phyloP scores from a whole-genome alignment of 2,329 filamentous ascomycete species.

The Fusarium virguliforme region DNA sequence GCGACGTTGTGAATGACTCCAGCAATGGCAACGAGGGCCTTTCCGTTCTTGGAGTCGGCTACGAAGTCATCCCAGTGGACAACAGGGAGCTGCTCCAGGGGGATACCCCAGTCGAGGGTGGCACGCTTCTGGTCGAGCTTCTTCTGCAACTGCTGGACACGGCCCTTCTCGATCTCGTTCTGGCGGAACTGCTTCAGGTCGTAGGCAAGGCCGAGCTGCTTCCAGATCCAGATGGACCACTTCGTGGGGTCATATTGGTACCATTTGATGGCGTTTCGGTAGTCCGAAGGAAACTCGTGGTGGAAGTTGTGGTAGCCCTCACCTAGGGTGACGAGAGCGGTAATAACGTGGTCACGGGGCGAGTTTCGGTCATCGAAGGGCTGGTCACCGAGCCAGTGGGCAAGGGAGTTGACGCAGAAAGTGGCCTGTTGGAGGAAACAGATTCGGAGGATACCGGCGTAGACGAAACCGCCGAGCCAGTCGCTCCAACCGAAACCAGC shows the following conservation, averaged over 20 bases:
- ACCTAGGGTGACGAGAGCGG: conserved; percentile 86
- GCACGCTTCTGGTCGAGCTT: conserved; percentile 91
- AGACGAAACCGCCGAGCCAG: conserved; percentile 86
- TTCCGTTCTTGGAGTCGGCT: conserved; percentile 81
- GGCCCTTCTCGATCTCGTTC: conserved; percentile 94
- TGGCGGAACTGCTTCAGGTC: conserved; percentile 92
- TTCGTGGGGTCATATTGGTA: conserved; percentile 94
- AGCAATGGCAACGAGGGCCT: conserved; percentile 82
- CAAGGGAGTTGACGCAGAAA: conserved; percentile 83
- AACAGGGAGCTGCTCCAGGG: conserved; percentile 87
- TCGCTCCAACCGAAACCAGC: conserved; percentile 86
- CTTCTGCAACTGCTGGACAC: conserved; percentile 91
- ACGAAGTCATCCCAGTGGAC: conserved; percentile 91
- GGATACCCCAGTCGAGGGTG: conserved; percentile 87
- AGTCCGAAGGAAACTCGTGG: conserved; percentile 85
- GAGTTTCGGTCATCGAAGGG: conserved; percentile 95
- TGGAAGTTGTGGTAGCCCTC: conserved; percentile 75
- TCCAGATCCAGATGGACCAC: conserved; percentile 89
- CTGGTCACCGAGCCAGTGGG: conserved; percentile 79
- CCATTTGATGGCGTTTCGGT: conserved; percentile 93
- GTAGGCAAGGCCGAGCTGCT: conserved; percentile 86
- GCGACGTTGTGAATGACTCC: conserved; percentile 90
- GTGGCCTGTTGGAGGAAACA: conserved; percentile 94
- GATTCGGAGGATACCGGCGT: conserved; percentile 87
- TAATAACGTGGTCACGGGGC: conserved; percentile 89